Base-by-base conservation (phyloP, 2,329 filamentous ascomycete genomes). In the Cytospora piceicola region DNA sequence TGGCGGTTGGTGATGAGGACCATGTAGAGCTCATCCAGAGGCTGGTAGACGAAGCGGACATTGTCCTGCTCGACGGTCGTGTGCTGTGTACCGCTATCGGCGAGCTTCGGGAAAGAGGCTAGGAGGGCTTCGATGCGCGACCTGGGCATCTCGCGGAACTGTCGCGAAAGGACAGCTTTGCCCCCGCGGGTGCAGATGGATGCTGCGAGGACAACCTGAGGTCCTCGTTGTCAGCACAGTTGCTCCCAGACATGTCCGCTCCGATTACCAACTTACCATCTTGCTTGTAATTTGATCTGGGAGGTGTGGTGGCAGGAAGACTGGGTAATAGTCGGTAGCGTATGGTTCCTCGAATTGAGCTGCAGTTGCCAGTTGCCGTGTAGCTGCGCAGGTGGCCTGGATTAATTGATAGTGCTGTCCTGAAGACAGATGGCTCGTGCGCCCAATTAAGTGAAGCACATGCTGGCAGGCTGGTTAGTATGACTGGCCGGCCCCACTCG, bases 61-160 rank as follows among this genome's bases (percentile, higher is more conserved):
- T 97, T 98, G 83, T 99, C 96, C 81, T 98, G 94, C 81, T 99
- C 95, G 74, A 98, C 94, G 7, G 92, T 99, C 32, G 95, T 99
- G 80, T 99, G 95, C 80, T 99, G 95, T 61, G 93, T 97, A 68
- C 94, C 92, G 69, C 92, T 93, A 79, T 97, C 94, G 74, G 95
- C 94, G 66, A 98, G 91, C 82, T 99, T 99, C 64, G 95, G 96
- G 77, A 99, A 97, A 12, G 94, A 96, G 70, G 96, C 95, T 65
- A 99, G 90, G 65, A 99, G 88, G 64, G 92, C 95, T 84, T 99
- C 96, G 76, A 99, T 94, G 76, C 96, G 89, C 58, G 96, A 97
- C 77, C 95, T 88, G 78, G 94, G 92, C 87, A 99, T 98, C 82
- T 98, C 94, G 73, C 94, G 90, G 80, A 99, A 99, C 81, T 97